Percentiles rank a stretch among this genome's conserved stretches.
phyloP scores from a whole-genome alignment of 192 early-diverging fungal species.

The Coemansia sp. region DNA sequence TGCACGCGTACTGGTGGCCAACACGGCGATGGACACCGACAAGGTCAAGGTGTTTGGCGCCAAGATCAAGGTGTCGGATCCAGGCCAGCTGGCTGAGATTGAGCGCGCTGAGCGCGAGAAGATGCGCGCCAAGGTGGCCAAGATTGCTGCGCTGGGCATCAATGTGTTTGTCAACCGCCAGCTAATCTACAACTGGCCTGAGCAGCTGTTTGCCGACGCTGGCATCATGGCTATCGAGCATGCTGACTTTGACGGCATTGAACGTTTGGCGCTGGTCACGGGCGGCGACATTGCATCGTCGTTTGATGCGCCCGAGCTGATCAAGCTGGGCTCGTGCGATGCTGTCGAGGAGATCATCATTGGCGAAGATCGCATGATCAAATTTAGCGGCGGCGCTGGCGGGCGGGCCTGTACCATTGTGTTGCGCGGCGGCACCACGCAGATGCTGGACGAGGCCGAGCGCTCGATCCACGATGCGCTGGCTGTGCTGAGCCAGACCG shows the following conservation, averaged over 20 bases:
- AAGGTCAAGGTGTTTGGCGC: slow-evolving; percentile 99
- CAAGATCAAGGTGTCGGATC: slow-evolving; percentile 91
- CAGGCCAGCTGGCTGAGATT: slow-evolving; percentile 95
- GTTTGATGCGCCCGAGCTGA: slow-evolving; percentile 96
- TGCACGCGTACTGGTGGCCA: slow-evolving; percentile 94
- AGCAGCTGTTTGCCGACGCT: slow-evolving; percentile 97
- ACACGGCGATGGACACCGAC: slow-evolving; percentile 99
- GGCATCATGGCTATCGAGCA: slow-evolving; percentile 97
- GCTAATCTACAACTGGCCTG: slow-evolving; percentile 99
- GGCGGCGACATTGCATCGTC: slow-evolving; percentile 98
- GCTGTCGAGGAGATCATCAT: slow-evolving; percentile 98
- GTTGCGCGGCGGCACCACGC: slow-evolving; percentile 89
- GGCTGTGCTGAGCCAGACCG: slow-evolving; percentile 92
- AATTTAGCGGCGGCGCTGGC: slow-evolving; percentile 93
- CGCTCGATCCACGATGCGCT: slow-evolving; percentile 96
- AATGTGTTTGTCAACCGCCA: slow-evolving; percentile 99
- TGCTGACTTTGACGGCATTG: slow-evolving; percentile 98
- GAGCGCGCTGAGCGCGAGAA: slow-evolving; percentile 98
- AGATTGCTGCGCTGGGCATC: slow-evolving; percentile 96
- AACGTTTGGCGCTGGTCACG: slow-evolving; percentile 94
- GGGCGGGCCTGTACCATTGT: slow-evolving; percentile 98
- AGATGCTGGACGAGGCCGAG: slow-evolving; percentile 97
- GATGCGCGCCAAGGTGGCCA: slow-evolving; percentile 98
- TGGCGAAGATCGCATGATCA: slow-evolving; percentile 97
- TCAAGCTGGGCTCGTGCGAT: slow-evolving; percentile 92